Evolutionary conservation across 2,329 filamentous ascomycete species (phyloP).

Genomic region (Trichophyton simii): DNA sequence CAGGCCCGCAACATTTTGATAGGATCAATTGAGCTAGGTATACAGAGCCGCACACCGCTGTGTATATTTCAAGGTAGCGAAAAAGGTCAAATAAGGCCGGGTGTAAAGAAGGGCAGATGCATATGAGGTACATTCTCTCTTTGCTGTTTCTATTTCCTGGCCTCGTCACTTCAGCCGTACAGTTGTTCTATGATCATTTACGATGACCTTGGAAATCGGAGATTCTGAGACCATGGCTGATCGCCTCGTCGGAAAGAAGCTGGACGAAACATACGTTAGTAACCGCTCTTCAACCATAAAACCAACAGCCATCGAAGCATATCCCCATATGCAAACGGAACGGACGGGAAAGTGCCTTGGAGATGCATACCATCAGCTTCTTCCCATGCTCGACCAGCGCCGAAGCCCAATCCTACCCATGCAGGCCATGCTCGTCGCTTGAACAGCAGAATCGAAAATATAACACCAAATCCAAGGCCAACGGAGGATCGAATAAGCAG

Average conservation of each 20-base stretch:
- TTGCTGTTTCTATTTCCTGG: neutral
- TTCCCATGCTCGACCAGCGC: slow-evolving; percentile 91
- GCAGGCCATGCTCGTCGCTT: slow-evolving; percentile 96
- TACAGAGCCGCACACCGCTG: neutral
- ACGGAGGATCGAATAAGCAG: slow-evolving; percentile 93
- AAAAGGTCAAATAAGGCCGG: neutral
- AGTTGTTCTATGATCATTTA: slow-evolving; percentile 7
- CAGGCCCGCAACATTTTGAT: neutral
- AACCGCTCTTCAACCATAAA: neutral
- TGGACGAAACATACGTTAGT: slow-evolving; percentile 11
- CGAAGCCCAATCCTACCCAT: slow-evolving; percentile 88
- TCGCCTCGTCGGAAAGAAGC: slow-evolving; percentile 35
- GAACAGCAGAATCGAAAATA: slow-evolving; percentile 97
- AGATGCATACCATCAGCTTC: slow-evolving; percentile 74
- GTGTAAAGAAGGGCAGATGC: neutral
- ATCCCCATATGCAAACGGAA: neutral
- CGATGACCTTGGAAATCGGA: slow-evolving; percentile 12
- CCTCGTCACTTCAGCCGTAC: neutral
- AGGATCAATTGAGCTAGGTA: neutral
- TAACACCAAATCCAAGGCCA: slow-evolving; percentile 90
- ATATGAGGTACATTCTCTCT: neutral
- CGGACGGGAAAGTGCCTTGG: neutral
- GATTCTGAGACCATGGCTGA: slow-evolving; percentile 26
- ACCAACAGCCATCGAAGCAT: neutral
- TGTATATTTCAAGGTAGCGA: neutral